Conservation (phyloP, 2,329 filamentous ascomycete genomes). For the Pseudonectria buxi region DNA sequence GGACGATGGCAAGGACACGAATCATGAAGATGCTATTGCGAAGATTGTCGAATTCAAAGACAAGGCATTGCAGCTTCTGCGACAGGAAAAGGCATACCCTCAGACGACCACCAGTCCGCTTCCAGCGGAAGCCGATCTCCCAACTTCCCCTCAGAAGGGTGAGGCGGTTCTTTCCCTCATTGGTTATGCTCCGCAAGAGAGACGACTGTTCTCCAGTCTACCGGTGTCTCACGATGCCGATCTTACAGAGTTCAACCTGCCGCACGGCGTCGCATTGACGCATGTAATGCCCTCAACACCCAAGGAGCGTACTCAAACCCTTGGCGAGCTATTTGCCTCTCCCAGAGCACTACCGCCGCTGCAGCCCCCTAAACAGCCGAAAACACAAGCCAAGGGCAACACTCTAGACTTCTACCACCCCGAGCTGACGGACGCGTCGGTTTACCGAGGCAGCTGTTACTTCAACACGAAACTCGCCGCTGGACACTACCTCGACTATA, state of each 20-base stretch:
- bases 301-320: slow-evolving; percentile 50
- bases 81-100: slow-evolving; percentile 52
- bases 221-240: slow-evolving; percentile 32
- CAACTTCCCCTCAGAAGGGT: slow-evolving; percentile 34
- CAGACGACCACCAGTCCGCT: slow-evolving; percentile 30
- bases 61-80: slow-evolving; percentile 55
- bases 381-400: slow-evolving; percentile 59
- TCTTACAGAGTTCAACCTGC: slow-evolving; percentile 47
- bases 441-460: slow-evolving; percentile 52
- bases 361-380: slow-evolving; percentile 65
- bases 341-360: slow-evolving; percentile 58
- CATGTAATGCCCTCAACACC: slow-evolving; percentile 27
- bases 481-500: slow-evolving; percentile 65
- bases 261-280: slow-evolving; percentile 59
- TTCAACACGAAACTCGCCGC: slow-evolving; percentile 58
- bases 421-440: slow-evolving; percentile 48
- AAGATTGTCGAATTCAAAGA: slow-evolving; percentile 53
- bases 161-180: slow-evolving; percentile 66
- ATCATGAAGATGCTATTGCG: slow-evolving; percentile 32
- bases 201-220: slow-evolving; percentile 81
- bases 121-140: slow-evolving; percentile 33
- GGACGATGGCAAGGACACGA: slow-evolving; percentile 20
- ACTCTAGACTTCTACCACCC: slow-evolving; percentile 47
- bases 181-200: slow-evolving; percentile 66
- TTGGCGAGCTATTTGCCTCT: slow-evolving; percentile 69